Evolutionary conservation across 495 filamentous ascomycete species (phyloP), one percentile per base, ranked within the genome.

Genomic region (Lasiosphaeria miniovina): DNA sequence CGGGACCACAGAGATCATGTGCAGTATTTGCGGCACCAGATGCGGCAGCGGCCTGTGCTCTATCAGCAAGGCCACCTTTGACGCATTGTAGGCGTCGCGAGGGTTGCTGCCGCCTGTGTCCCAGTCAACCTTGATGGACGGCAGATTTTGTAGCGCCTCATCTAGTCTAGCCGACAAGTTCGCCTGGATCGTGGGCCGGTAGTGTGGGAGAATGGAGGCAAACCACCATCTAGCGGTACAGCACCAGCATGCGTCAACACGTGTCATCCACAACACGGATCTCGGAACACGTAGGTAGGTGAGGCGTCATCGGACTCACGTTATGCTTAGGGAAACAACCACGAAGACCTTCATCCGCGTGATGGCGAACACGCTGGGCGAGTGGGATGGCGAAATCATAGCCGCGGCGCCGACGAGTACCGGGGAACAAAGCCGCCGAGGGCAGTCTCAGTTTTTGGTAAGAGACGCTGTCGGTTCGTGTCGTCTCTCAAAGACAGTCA

Each of bases 1-100:
- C 9, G 79, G 80, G 0, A 81, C 77, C 24, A 81, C 77, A 0
- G 74, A 67, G 10, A 79, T 79, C 74, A 82, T 79, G 62, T 81
- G 77, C 2, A 81, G 69, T 12, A 82, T 65, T 34, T 72, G 72
- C 1, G 80, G 77, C 2, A 75, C 73, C 5, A 81, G 68, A 59
- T 74, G 72, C 4, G 77, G 67, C 10, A 78, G 61, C 0, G 75
- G 74, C 17, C 80, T 75, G 17, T 68, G 68, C 62, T 82, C 79
- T 55, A 82, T 81, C n/a, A 82, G 36, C 50, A 81, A 68, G 45
- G 79, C 79, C 14, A 82, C 62, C 61, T 81, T 81, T 14, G 75
- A 75, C 46, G 69, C 55, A 59, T 80, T 81, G 67, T 73, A 80
- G 40, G 70, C 68, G n/a, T 53, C 59, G 48, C 68, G 69, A 34